Conservation (phyloP, 208 protist species). For the Wallacemonas sp. region DNA sequence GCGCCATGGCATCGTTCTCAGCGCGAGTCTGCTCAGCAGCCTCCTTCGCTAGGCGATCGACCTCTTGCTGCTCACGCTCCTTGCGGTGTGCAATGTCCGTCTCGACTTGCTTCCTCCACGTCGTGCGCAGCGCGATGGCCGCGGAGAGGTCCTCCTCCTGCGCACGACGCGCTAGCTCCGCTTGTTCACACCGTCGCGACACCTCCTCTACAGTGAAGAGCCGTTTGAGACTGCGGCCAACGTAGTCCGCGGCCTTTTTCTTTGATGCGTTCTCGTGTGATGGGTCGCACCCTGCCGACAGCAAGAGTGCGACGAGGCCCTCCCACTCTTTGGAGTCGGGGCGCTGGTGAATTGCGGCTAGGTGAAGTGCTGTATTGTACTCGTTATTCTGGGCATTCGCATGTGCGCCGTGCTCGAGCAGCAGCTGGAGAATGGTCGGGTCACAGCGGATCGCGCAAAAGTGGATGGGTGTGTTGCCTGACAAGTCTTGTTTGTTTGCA, state of each 20-base stretch:
- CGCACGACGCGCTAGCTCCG: constrained; percentile 33
- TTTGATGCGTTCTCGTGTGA: constrained; percentile 73
- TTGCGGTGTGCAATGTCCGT: constrained; percentile 26
- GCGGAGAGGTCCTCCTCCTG: constrained; percentile 45
- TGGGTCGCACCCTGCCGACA: constrained; percentile 74
- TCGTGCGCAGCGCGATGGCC: constrained; percentile 34
- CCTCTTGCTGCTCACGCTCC: constrained; percentile 44
- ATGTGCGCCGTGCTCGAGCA: constrained; percentile 63
- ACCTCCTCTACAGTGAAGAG: constrained; percentile 81
- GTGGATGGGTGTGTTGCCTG: constrained; percentile 84
- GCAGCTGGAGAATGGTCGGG: constrained; percentile 67
- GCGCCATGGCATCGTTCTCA: constrained; percentile 74
- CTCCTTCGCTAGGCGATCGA: constrained; percentile 67
- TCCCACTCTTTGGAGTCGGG: constrained; percentile 89
- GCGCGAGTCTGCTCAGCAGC: constrained; percentile 62
- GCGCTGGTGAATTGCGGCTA: constrained; percentile 69
- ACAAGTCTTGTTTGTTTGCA: constrained; percentile 65
- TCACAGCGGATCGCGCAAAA: constrained; percentile 89
- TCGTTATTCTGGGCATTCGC: constrained; percentile 73
- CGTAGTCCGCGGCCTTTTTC: constrained; percentile 83
- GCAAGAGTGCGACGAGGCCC: constrained; percentile 69
- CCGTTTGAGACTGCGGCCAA: constrained; percentile 71
- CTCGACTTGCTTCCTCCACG: constrained; percentile 30
- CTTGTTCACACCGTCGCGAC: constrained; percentile 33
- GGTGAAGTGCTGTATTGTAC: constrained; percentile 82